Evolutionary conservation across 257 asterid species (phyloP).

Genomic region (Thymus quinquecostatus): DNA sequence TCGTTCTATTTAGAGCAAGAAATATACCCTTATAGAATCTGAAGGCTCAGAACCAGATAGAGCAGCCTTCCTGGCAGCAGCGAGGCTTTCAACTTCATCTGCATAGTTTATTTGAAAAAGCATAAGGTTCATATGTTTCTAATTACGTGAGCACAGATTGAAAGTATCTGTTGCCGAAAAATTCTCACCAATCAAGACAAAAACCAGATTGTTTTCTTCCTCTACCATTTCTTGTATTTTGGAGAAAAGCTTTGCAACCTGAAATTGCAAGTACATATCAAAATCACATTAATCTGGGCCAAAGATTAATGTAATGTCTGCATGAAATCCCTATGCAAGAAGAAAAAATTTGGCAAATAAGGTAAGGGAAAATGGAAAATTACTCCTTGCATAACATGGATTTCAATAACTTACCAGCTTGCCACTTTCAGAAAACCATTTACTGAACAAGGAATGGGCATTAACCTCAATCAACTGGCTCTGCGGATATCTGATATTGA

Average conservation of each 20-base stretch:
- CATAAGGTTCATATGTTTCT: constrained; percentile 21
- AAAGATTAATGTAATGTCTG: neutral
- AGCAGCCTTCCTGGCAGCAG: constrained; percentile 99
- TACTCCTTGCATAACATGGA: constrained; percentile 19
- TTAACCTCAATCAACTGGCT: constrained; percentile 94
- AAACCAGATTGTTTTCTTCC: constrained; percentile 86
- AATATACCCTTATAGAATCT: constrained; percentile 91
- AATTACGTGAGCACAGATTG: constrained; percentile 16
- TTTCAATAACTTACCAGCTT: constrained; percentile 66
- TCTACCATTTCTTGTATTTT: constrained; percentile 97
- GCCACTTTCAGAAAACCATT: constrained; percentile 99
- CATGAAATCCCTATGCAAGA: neutral
- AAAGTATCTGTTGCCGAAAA: constrained; percentile 25
- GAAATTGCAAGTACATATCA: constrained; percentile 29
- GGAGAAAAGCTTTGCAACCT: constrained; percentile 96
- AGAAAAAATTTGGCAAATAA: constrained; percentile 11
- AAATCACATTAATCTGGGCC: constrained; percentile 10
- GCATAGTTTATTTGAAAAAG: constrained; percentile 29
- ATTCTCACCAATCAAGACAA: constrained; percentile 95
- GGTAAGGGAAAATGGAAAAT: constrained; percentile 7
- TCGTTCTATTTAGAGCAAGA: constrained; percentile 27
- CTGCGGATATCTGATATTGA: constrained; percentile 67
- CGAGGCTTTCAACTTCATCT: constrained; percentile 99
- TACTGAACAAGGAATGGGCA: constrained; percentile 98
- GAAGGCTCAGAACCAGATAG: constrained; percentile 99